These are phyloP conservation scores for Exsudoporus floridanus DNA, from an alignment of 1,284 basidiomycete genomes.

Conservation along the genomic window DNA sequence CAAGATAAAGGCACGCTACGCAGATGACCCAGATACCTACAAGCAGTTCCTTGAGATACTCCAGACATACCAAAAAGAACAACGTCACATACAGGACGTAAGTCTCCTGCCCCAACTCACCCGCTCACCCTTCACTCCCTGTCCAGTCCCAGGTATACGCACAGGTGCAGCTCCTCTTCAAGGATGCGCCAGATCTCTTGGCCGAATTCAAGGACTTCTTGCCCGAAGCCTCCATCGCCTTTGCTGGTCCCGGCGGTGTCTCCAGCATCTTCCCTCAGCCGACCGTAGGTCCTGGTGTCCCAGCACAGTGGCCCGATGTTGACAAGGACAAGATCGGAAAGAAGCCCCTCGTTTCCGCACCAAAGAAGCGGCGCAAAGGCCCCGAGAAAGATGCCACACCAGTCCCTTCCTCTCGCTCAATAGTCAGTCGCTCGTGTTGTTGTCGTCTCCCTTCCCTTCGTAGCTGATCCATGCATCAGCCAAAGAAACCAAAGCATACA, in stretches of 20 bases:
- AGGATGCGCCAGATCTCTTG: constrained; percentile 88
- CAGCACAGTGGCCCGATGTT: constrained; percentile 42
- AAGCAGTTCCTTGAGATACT: constrained; percentile 98
- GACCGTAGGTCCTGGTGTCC: constrained; percentile 33
- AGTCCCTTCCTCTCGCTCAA: constrained; percentile 47
- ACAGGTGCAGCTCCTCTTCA: constrained; percentile 92
- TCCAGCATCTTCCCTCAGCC: constrained; percentile 47
- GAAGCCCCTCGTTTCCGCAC: constrained; percentile 42
- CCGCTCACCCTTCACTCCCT: constrained; percentile 10
- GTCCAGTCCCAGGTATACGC: constrained; percentile 77
- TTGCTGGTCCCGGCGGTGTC: constrained; percentile 37
- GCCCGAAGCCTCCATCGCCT: constrained; percentile 61
- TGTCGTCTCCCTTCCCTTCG: not conserved
- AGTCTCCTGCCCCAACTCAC: constrained; percentile 33
- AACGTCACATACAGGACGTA: constrained; percentile 85
- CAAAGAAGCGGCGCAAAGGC: constrained; percentile 47
- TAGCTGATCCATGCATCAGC: constrained; percentile 31
- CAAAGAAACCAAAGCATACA: constrained; percentile 59
- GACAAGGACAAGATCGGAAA: constrained; percentile 47
- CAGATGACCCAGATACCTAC: constrained; percentile 93
- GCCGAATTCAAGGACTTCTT: constrained; percentile 97
- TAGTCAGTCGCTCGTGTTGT: constrained; percentile 39
- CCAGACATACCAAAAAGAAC: constrained; percentile 97
- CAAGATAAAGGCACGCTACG: constrained; percentile 95
- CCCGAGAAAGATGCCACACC: constrained; percentile 62